Conservation (phyloP, 2,329 filamentous ascomycete species). For the Phyllosticta citribraziliensis region DNA sequence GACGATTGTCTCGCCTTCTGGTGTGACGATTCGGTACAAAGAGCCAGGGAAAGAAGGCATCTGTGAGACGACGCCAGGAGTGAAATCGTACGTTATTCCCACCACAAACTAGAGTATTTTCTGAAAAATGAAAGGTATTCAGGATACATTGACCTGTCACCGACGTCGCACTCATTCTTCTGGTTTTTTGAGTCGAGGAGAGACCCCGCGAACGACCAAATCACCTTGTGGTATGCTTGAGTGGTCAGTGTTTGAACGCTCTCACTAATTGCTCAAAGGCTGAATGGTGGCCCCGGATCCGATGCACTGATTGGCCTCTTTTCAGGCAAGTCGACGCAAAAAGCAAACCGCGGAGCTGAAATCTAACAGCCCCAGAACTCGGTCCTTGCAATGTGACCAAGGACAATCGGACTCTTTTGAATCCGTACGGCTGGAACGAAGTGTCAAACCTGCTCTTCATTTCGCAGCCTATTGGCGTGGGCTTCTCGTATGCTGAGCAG, state of each 20-base stretch:
- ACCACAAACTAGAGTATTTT: too few species aligned
- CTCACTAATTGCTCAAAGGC: background rate
- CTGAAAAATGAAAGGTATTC: too few species aligned
- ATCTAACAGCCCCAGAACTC: constrained; percentile 24
- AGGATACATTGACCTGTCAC: constrained; percentile 4
- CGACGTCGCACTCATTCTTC: constrained; percentile 43
- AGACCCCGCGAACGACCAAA: constrained; percentile 44
- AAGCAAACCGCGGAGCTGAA: constrained; percentile 41
- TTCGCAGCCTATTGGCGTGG: constrained; percentile 30
- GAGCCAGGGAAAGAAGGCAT: constrained; percentile 36
- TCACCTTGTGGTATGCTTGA: constrained; percentile 43
- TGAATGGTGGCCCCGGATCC: constrained; percentile 4
- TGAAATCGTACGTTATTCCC: constrained; percentile 26
- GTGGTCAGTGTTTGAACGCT: background rate
- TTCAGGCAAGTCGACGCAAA: constrained; percentile 17
- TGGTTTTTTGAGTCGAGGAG: constrained; percentile 55
- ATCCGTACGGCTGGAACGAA: constrained; percentile 32
- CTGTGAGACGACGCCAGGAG: constrained; percentile 31
- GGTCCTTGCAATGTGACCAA: constrained; percentile 38
- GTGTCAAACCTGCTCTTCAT: constrained; percentile 30
- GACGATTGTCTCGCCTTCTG: constrained; percentile 30
- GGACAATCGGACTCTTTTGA: constrained; percentile 25
- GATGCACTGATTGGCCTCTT: constrained; percentile 3
- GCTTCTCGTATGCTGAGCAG: constrained; percentile 28
- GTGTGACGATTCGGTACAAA: constrained; percentile 34